phyloP scores from a whole-genome alignment of 208 protist species.

The Acanthamoeba comandoni region DNA sequence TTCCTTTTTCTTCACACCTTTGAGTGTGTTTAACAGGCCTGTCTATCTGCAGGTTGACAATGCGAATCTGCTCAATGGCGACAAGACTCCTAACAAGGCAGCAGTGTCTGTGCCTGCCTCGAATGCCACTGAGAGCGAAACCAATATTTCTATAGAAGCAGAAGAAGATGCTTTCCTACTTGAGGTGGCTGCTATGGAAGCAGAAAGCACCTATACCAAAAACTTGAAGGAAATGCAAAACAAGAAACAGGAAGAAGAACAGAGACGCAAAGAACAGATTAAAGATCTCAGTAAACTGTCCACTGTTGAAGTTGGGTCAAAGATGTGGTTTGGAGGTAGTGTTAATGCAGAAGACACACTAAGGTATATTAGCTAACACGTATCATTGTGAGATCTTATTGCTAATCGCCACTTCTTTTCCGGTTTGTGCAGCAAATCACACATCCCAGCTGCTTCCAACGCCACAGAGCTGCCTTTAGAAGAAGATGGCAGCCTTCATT shows the following conservation, averaged over 20 bases:
- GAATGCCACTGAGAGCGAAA: conserved; percentile 6
- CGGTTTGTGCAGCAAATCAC: not conserved
- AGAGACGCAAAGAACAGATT: too few species aligned
- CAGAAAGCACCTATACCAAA: too few species aligned
- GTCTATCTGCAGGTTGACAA: not conserved
- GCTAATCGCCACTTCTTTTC: not conserved
- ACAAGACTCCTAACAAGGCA: not conserved
- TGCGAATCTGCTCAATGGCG: not conserved
- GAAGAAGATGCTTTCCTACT: too few species aligned
- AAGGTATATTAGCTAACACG: not conserved
- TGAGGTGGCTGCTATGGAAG: too few species aligned
- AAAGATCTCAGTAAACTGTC: too few species aligned
- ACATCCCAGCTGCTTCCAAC: not conserved
- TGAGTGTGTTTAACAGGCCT: not conserved
- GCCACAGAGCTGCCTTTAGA: conserved; percentile 29
- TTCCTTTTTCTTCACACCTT: not conserved
- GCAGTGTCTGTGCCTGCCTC: not conserved
- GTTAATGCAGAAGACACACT: not conserved
- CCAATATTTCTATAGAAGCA: too few species aligned
- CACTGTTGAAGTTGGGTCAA: too few species aligned
- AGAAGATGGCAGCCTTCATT: conserved; percentile 37
- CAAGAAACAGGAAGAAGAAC: too few species aligned
- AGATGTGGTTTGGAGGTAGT: too few species aligned
- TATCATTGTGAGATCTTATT: not conserved
- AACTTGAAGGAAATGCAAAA: too few species aligned